Base-by-base conservation (phyloP, 768 basidiomycete genomes). In the Glaciozyma antarctica region DNA sequence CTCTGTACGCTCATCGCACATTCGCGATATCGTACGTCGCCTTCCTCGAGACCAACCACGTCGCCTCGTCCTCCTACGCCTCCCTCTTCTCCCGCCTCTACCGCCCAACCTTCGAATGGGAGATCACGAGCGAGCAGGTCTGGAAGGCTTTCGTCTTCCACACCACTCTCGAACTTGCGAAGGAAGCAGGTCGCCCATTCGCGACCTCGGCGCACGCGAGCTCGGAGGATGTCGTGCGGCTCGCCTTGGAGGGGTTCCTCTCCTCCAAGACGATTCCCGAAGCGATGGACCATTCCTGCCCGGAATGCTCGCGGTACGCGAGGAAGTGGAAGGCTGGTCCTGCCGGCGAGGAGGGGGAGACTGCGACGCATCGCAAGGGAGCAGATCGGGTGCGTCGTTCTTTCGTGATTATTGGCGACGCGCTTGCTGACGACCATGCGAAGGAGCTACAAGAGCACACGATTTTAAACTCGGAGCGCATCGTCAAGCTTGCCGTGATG, bases 81-180 rank as follows among this genome's bases (percentile, higher is more conserved):
- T 24, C 24, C 26, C 24, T 30, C 6, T 52, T 52, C 26, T 26
- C 51, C 26, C 24, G 30, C 16, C 51, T 52, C 26, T 52, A 52
- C 51, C 30, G 51, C 26, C 30, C 51, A 10, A 15, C 26, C 51
- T 2, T 9, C 51, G 2, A 15, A 10, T 30, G 19, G 26, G 15
- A 52, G 26, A 26, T 28, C 26, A 13, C 30, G 26, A 28, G 17
- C 51, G 30, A 15, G 2, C 66, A 67, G 24, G 59, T 65, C 9
- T 68, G 53, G 53, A 49, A 58, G 2, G 24, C 63, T 6, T 60
- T 65, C 48, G 67, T 69, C 53, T 44, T 61, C 34, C 22, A 21
- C 13, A 48, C 64, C 9, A 56, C 32, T 5, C 30, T 58, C 38
- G 5, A 24, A 13, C 47, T 44, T 32, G 24, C 3, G 2, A 6